Base-by-base conservation (phyloP, 495 filamentous ascomycete species). In the Sordaria brevicollis region DNA sequence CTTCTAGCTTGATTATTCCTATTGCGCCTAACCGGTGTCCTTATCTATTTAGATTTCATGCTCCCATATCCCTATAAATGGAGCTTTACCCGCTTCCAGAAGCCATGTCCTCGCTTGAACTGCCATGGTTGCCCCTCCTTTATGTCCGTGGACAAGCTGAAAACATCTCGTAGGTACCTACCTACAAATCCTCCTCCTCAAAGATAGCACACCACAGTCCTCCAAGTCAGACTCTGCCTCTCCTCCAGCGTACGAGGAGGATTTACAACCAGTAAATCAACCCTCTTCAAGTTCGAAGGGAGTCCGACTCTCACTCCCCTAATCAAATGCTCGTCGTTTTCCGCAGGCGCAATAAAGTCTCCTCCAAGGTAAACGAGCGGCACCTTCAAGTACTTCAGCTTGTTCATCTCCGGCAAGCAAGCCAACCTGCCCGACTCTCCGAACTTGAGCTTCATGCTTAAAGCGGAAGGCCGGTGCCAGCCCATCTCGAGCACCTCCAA, bases 221-320 rank as follows among this genome's bases (percentile, higher is more conserved):
- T 25, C 43, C 43, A 54, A 8, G 11, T 54, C 0, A 54, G 4
- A 2, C 2, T 5, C 0, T n/a, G 4, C 0, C 43, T 13, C 19
- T 54, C 43, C 43, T 3, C 43, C 4, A n/a, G 19, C 21, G 19
- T 54, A 3, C 0, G 0, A 5, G 19, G 19, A 7, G 19, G 43
- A 0, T 25, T 54, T 0, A 25, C 19, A 0, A 54, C 43, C 8
- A 54, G 9, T 0, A 54, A 10, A 2, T 13, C 43, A 0, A 54
- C 0, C 0, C 1, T 54, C 1, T 3, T 25, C 19, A 54, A 2
- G 10, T 1, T 25, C 0, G 19, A 0, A 5, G 19, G 19, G 4
- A 25, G 0, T 1, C 10, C 10, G 9, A 4, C 25, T 5, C 19
- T 3, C 0, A 25, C 43, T 0, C 9, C 5, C 1, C 13, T 10